Evolutionary conservation across 352 stramenopile species (phyloP).

Genomic region (Globisporangium alternatum): DNA sequence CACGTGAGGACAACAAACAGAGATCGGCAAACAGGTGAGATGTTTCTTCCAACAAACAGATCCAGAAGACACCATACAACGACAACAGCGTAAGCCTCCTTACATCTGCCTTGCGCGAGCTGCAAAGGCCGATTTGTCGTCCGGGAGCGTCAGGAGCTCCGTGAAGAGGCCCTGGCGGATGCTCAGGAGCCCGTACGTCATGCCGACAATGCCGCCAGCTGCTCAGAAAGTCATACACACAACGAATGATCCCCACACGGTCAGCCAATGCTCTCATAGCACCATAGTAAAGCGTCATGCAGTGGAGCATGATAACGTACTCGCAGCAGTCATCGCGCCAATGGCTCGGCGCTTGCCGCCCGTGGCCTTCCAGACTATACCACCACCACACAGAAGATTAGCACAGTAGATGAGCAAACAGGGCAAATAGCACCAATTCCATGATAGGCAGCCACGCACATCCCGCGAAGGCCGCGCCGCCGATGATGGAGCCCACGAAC

Average conservation of each 20-base stretch:
- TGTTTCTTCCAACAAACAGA: background rate
- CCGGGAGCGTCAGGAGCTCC: constrained; percentile 38
- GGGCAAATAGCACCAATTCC: background rate
- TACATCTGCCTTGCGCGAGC: constrained; percentile 26
- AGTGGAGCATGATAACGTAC: constrained; percentile 17
- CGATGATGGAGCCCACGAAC: constrained; percentile 36
- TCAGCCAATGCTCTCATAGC: background rate
- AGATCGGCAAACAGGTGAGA: background rate
- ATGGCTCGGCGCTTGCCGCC: constrained; percentile 37
- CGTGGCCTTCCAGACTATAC: constrained; percentile 36
- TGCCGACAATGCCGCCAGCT: constrained; percentile 30
- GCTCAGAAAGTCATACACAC: background rate
- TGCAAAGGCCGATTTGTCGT: constrained; percentile 35
- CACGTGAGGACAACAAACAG: background rate
- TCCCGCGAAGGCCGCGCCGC: constrained; percentile 26
- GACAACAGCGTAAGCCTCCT: background rate
- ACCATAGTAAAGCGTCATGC: background rate
- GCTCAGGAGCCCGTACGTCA: constrained; percentile 33
- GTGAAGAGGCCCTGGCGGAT: constrained; percentile 33
- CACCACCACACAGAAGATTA: too few relatives aligned
- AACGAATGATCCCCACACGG: background rate
- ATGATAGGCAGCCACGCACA: constrained; percentile 10
- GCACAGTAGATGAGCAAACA: background rate
- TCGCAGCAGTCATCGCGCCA: constrained; percentile 36
- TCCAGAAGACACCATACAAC: background rate